A percentile compares a stretch with the other conserved stretches of the same genome.
phyloP scores from a whole-genome alignment of 331 rosid species.

The Pyracantha coccinea region DNA sequence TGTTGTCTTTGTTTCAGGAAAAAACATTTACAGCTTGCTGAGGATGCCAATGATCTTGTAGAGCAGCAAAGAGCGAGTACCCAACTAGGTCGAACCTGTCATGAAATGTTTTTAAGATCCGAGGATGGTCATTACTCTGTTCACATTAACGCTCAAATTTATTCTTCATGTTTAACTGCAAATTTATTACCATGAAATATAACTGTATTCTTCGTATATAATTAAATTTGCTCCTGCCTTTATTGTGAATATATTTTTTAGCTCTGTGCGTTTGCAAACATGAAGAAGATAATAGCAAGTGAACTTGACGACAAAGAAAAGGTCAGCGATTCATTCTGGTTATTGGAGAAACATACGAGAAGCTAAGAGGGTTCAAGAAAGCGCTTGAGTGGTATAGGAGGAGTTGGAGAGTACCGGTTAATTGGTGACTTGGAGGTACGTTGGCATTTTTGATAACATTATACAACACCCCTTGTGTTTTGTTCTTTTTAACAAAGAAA shows the following conservation, averaged over 20 bases:
- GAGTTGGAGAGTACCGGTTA: conserved; percentile 58
- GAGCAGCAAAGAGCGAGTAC: conserved; percentile 89
- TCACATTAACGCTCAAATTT: background rate
- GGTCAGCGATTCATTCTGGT: conserved; percentile 58
- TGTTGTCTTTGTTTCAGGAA: conserved; percentile 34
- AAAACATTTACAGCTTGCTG: conserved; percentile 73
- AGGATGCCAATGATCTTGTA: conserved; percentile 51
- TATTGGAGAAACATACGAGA: conserved; percentile 73
- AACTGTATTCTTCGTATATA: background rate
- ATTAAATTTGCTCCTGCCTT: conserved; percentile 11
- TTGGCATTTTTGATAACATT: conserved; percentile 9
- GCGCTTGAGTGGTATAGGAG: conserved; percentile 65
- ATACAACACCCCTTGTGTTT: background rate
- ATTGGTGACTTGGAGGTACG: conserved; percentile 77
- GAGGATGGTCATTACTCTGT: conserved; percentile 51
- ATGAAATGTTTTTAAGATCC: conserved; percentile 43
- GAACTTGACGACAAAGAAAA: conserved; percentile 69
- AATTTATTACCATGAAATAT: conserved; percentile 2
- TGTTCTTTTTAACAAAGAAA: background rate
- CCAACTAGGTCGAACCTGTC: conserved; percentile 86
- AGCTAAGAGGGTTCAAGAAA: conserved; percentile 60
- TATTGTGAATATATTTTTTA: conserved; percentile 31
- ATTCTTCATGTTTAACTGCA: background rate
- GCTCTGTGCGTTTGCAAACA: conserved; percentile 68
- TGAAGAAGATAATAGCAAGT: conserved; percentile 54